A percentile compares a stretch with the other conserved stretches of the same genome.
Evolutionary conservation across 495 filamentous ascomycete species (phyloP).

Genomic region (Neurospora terricola): DNA sequence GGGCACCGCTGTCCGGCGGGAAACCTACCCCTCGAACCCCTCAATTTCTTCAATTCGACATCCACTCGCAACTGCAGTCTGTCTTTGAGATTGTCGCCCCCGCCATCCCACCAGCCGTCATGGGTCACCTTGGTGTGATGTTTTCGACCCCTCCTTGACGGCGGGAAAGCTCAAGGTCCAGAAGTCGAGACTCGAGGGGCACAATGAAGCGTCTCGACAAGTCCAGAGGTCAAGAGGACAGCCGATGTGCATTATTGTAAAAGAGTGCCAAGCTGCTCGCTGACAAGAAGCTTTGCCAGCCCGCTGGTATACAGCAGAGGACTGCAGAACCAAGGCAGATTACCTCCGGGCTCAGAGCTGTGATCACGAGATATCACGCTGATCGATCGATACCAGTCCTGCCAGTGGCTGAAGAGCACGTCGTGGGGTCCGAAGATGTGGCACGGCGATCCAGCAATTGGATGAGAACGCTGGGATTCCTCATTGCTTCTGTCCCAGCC

Average conservation of each 20-base stretch:
- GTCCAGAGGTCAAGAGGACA: not conserved
- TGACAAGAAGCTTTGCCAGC: not conserved
- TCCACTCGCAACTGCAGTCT: not conserved
- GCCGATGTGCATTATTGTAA: not conserved
- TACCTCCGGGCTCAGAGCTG: not conserved
- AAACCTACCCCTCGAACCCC: not conserved
- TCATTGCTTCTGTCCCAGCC: slow-evolving; percentile 7
- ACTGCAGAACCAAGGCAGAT: not conserved
- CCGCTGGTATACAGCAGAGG: not conserved
- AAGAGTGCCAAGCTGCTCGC: not conserved
- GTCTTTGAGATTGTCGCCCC: not conserved
- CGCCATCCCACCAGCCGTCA: not conserved
- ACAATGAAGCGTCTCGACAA: not conserved
- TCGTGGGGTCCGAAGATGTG: slow-evolving; percentile 7
- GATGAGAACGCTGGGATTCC: slow-evolving; percentile 3
- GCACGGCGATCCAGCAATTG: slow-evolving; percentile 8
- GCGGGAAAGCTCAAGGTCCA: not conserved
- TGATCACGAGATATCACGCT: slow-evolving; percentile 1
- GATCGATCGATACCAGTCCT: not conserved
- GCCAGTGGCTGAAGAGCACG: slow-evolving; percentile 9
- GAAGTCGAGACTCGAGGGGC: not conserved
- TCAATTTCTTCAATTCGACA: not conserved
- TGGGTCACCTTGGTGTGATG: not conserved
- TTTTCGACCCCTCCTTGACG: not conserved
- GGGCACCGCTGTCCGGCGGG: not conserved